Conservation (phyloP, 768 basidiomycete genomes). For the Pulveroboletus sp. region DNA sequence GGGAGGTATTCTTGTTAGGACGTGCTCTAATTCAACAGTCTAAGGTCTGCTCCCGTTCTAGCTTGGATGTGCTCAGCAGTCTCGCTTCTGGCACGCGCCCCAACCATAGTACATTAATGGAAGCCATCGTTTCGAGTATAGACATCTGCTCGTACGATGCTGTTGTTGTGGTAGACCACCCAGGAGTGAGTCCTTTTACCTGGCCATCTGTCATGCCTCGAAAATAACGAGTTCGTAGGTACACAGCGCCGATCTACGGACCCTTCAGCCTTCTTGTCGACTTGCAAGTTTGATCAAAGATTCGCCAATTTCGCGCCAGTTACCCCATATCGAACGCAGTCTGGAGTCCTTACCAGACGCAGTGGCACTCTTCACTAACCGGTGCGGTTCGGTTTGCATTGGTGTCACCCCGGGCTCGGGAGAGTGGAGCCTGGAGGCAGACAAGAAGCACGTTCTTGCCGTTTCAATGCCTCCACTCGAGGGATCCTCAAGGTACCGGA, state of each 20-base stretch:
- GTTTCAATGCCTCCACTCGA: constrained; percentile 49
- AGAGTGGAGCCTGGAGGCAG: constrained; percentile 33
- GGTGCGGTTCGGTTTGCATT: constrained; percentile 50
- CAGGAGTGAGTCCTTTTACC: constrained; percentile 49
- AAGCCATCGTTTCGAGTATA: constrained; percentile 39
- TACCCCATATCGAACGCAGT: constrained; percentile 49
- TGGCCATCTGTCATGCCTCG: neutral
- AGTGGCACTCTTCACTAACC: constrained; percentile 41
- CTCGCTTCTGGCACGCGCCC: constrained; percentile 35
- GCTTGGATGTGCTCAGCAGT: constrained; percentile 45
- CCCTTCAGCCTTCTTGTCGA: constrained; percentile 47
- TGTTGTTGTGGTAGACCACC: constrained; percentile 64
- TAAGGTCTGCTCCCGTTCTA: constrained; percentile 21
- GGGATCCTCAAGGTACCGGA: constrained; percentile 40
- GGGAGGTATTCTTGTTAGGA: constrained; percentile 38
- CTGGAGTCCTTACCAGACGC: constrained; percentile 31
- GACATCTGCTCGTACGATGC: constrained; percentile 62
- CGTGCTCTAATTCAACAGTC: neutral
- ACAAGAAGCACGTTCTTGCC: constrained; percentile 51
- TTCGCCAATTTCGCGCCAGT: constrained; percentile 54
- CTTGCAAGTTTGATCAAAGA: constrained; percentile 44
- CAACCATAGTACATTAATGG: constrained; percentile 34
- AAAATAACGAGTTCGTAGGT: constrained; percentile 38
- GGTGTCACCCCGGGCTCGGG: constrained; percentile 38
- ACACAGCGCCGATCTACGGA: constrained; percentile 72